Conservation (phyloP, 495 filamentous ascomycete genomes). For the Annulohypoxylon maeteangense region DNA sequence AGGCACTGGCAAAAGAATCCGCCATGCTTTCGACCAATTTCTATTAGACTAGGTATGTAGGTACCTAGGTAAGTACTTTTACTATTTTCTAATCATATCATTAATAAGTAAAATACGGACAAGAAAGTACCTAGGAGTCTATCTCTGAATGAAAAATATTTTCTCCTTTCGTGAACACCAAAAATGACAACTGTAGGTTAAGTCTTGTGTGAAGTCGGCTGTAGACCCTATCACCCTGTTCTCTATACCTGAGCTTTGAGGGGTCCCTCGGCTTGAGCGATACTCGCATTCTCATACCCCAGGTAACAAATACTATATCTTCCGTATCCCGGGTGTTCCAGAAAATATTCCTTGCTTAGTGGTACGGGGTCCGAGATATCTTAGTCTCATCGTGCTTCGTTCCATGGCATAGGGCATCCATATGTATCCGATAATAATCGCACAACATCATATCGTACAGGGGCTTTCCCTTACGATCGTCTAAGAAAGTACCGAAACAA, state of each 20-base stretch:
- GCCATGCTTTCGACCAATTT: not conserved
- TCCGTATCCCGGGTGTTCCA: not conserved
- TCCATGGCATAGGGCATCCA: not conserved
- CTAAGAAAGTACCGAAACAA: not conserved
- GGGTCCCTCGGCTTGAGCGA: not conserved
- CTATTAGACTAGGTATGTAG: not conserved
- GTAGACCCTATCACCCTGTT: not conserved
- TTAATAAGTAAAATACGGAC: no score
- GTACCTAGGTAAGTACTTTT: not conserved
- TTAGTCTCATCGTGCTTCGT: constrained; percentile 19
- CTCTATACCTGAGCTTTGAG: not conserved
- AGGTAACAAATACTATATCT: not conserved
- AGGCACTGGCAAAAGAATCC: no score
- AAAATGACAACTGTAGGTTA: not conserved
- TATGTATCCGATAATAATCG: constrained; percentile 4
- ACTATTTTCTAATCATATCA: no score
- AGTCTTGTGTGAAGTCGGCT: not conserved
- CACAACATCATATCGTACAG: not conserved
- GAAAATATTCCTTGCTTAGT: not conserved
- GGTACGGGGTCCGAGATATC: not conserved
- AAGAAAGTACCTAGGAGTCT: no score
- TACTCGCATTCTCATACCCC: not conserved
- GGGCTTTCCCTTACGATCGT: not conserved
- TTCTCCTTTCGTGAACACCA: no score
- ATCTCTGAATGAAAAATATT: no score